Percentiles rank a stretch among this genome's conserved stretches.
Conservation (phyloP, 352 stramenopile species). For the Globisporangium megalacanthum region DNA sequence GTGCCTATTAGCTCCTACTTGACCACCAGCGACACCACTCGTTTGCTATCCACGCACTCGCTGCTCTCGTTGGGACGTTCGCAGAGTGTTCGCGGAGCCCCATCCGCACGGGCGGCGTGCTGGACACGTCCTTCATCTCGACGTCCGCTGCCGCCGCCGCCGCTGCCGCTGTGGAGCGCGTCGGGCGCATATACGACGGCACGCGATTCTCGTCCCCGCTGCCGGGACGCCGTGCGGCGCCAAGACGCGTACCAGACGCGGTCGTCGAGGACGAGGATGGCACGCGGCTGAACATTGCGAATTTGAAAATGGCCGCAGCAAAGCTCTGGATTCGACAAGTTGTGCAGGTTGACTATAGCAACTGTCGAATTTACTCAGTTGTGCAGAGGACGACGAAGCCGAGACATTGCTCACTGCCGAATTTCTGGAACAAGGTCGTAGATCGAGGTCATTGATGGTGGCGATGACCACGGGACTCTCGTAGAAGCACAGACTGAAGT, state of each 20-base stretch:
- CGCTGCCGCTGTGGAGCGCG: slow-evolving; percentile 6
- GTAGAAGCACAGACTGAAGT: slow-evolving; percentile 58
- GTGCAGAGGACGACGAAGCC: too few species aligned
- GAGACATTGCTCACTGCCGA: slow-evolving; percentile 10
- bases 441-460: slow-evolving; percentile 38
- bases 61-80: slow-evolving; percentile 7
- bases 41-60: not conserved
- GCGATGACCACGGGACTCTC: slow-evolving; percentile 26
- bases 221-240: slow-evolving; percentile 1
- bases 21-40: not conserved
- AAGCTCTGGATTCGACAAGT: not conserved
- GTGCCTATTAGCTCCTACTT: too few species aligned
- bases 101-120: not conserved
- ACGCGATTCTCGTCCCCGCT: slow-evolving; percentile 16
- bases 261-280: not conserved
- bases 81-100: slow-evolving; percentile 9
- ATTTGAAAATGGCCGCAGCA: not conserved
- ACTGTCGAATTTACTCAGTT: not conserved
- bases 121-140: slow-evolving; percentile 15
- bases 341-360: not conserved
- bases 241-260: slow-evolving; percentile 6
- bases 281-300: slow-evolving; percentile 13
- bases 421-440: slow-evolving; percentile 32
- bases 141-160: slow-evolving; percentile 6
- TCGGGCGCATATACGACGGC: slow-evolving; percentile 15